Conservation (phyloP, 768 basidiomycete genomes). For the Porpolomopsis calyptriformis region DNA sequence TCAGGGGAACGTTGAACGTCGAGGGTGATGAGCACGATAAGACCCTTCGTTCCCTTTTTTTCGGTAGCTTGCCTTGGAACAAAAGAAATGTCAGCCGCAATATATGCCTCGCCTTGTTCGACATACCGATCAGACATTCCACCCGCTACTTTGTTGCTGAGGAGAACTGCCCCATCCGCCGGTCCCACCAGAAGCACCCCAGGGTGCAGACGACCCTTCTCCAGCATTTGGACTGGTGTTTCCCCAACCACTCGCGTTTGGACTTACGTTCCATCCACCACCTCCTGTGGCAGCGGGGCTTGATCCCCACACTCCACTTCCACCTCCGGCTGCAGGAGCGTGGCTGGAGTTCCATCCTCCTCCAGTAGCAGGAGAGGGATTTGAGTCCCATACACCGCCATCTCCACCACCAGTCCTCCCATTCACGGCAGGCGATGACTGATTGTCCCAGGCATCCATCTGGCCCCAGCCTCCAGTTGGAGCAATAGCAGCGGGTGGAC, state of each 20-base stretch:
- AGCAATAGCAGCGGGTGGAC: constrained; percentile 2
- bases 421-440: constrained; percentile 15
- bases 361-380: constrained; percentile 18
- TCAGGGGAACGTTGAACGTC: too few relatives aligned
- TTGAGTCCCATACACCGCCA: too few relatives aligned
- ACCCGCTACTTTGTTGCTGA: constrained; percentile 40
- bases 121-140: constrained; percentile 34
- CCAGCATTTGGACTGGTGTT: constrained; percentile 20
- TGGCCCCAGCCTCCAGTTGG: constrained; percentile 9
- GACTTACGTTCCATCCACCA: constrained; percentile 1
- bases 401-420: constrained; percentile 23
- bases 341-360: too few relatives aligned
- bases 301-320: constrained; percentile 11
- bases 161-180: constrained; percentile 45
- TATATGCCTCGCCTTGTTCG: background rate
- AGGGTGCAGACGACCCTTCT: constrained; percentile 6
- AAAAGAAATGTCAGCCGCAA: constrained; percentile 3
- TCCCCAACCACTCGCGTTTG: constrained; percentile 1
- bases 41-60: too few relatives aligned
- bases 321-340: too few relatives aligned
- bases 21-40: too few relatives aligned
- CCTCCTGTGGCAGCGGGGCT: constrained; percentile 6
- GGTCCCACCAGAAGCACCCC: constrained; percentile 15
- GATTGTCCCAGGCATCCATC: constrained; percentile 18
- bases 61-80: too few relatives aligned